Base-by-base conservation (phyloP, 176 grass and related monocot genomes). In the Bothriochloa decipiens region DNA sequence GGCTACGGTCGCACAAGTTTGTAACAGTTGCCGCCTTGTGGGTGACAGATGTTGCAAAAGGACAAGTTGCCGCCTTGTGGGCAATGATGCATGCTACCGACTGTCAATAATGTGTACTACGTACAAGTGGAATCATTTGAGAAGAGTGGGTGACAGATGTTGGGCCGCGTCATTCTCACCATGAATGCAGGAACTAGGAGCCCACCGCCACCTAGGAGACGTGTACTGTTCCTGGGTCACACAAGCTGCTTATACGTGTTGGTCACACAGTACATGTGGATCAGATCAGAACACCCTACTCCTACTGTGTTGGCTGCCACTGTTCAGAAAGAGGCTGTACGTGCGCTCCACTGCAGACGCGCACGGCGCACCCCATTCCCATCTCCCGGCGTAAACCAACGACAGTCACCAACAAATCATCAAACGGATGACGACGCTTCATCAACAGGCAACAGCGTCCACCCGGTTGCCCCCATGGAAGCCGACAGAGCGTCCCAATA, bases 401-500 rank as follows among this genome's bases (percentile, higher is more conserved):
- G 53, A 57, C 53, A 57, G 53, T n/a, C 53, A 57, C 53, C 53
- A n/a, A n/a, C 53, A 57, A 22, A 22, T 57, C 6, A 57, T 57
- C 6, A 57, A 7, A 40, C 7, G 39, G 7, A 8, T 8, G 5
- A 22, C 52, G 41, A 11, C 17, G 65, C 0, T 18, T 14, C 0
- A 36, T 1, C 22, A 14, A 1, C 37, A 11, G 40, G 10, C 39
- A 8, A 40, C 39, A 40, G 68, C 20, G 68, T 43, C 35, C 18
- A 58, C 25, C 17, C 17, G 33, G 16, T 17, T 67, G 71, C 78
- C 36, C 57, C 32, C 9, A 22, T 15, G 25, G 39, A 23, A 65
- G n/a, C 69, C 29, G 69, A 67, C 77, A 74, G 1, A 0, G 43
- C 45, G 15, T 36, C 50, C 4, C 52, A 85, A 86, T 86, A 79